Evolutionary conservation across 2,329 filamentous ascomycete species (phyloP), one percentile per base, ranked within the genome.

Genomic region (Neonectria neomacrospora): DNA sequence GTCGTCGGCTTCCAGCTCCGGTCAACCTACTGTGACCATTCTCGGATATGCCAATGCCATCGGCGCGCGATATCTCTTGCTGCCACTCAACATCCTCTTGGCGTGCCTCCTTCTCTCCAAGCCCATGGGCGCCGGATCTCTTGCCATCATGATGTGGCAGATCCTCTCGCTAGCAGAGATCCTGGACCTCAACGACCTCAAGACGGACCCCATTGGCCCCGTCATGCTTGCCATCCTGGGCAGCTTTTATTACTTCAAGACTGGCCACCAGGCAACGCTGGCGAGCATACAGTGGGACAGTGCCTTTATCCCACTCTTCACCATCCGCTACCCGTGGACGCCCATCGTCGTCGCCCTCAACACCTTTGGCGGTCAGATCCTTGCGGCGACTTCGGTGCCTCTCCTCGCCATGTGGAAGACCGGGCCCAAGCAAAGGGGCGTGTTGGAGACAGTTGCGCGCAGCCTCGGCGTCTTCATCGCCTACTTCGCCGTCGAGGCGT

Each of bases 231-330:
- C 90, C 11, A 81, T 98, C n/a, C 87, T 99, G 1, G 96, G 94
- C 63, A 93, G 91, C 73, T 97, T 95, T 79, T 90, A 97, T 82
- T 99, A 90, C 83, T 99, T 99, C 88, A 97, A 97, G 76, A 99
- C 96, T 0, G 96, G 96, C 65, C 96, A 99, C 78, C 95, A 98
- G 79, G 95, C 95, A 12, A 91, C 90, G 0, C 86, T 97, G 23
- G 87, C 90, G 70, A 92, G 89, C 68, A 95, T 99, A 74, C 96
- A 99, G 75, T 99, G 96, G 96, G 96, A 99, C 80, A 88, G 88
- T 20, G 95, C 94, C 3, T 99, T 99, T 80, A 92, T 99, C 69
- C 92, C 95, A 0, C 85, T 98, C 8, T 88, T 90, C 62, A 88
- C 87, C 6, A 88, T 99, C 67, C 87, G 88, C 61, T 97, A 99